Evolutionary conservation across 331 rosid species (phyloP).

Genomic region (Pyrus hybrid): DNA sequence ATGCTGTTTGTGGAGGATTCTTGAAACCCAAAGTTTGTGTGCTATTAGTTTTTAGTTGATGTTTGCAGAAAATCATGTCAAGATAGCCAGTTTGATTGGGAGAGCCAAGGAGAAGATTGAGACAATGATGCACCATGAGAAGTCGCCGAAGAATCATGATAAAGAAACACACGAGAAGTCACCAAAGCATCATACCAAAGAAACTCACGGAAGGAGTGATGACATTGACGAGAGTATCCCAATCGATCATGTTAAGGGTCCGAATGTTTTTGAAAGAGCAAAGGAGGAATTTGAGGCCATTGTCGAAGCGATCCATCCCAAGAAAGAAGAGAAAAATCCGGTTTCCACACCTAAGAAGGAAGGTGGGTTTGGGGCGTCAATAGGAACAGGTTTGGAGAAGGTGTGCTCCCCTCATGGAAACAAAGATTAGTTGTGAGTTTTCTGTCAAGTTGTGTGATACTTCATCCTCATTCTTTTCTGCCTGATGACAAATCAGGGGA

Average conservation of each 20-base stretch:
- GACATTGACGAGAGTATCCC: conserved; percentile 55
- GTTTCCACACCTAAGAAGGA: conserved; percentile 16
- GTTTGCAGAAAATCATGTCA: conserved; percentile 30
- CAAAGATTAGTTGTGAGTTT: conserved; percentile 7
- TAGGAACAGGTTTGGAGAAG: conserved; percentile 18
- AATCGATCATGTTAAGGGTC: conserved; percentile 48
- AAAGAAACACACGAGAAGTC: neutral
- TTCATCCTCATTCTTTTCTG: neutral
- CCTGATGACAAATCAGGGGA: neutral
- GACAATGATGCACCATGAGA: conserved; percentile 38
- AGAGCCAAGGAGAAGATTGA: conserved; percentile 51
- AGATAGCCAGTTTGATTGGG: conserved; percentile 23
- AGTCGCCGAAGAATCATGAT: conserved; percentile 32
- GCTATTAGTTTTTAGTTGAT: conserved; percentile 1
- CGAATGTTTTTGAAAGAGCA: conserved; percentile 50
- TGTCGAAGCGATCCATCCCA: conserved; percentile 42
- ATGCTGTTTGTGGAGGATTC: neutral
- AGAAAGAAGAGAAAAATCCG: conserved; percentile 27
- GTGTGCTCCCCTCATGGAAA: conserved; percentile 14
- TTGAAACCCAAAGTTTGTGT: neutral
- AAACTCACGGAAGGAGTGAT: conserved; percentile 60
- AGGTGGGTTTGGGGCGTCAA: conserved; percentile 6
- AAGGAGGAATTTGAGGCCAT: conserved; percentile 74
- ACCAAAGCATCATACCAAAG: conserved; percentile 13
- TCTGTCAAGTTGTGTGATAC: neutral